A percentile compares a stretch with the other conserved stretches of the same genome.
These are phyloP conservation scores for Aechmea fasciata DNA, from an alignment of 176 grass and related monocot genomes.

Conservation along the genomic window DNA sequence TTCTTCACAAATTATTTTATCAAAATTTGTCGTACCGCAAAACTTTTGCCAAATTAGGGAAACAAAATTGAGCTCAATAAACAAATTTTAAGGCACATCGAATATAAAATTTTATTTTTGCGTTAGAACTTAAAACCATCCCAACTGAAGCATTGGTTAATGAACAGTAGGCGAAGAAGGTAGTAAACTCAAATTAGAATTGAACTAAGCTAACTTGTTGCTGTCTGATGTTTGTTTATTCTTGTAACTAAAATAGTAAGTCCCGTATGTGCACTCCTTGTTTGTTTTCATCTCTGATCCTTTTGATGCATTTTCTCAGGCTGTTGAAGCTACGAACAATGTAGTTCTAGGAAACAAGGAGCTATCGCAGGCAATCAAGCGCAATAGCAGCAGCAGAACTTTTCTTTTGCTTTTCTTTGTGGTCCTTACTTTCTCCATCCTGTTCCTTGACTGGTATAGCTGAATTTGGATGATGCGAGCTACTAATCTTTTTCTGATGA, in stretches of 20 bases:
- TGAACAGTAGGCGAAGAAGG: too few species aligned
- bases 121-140: too few species aligned
- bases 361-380: conserved; percentile 70
- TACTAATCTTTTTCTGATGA: not conserved
- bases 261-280: not conserved
- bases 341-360: conserved; percentile 89
- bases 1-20: too few species aligned
- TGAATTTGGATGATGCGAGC: conserved; percentile 2
- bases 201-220: too few species aligned
- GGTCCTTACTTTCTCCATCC: conserved; percentile 81
- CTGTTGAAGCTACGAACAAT: conserved; percentile 92
- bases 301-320: conserved; percentile 33
- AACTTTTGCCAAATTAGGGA: too few species aligned
- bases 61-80: too few species aligned
- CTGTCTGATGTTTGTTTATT: too few species aligned
- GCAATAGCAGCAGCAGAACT: conserved; percentile 90
- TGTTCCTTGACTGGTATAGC: conserved; percentile 94
- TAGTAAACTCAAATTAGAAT: too few species aligned
- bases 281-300: not conserved
- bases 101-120: too few species aligned
- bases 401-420: conserved; percentile 97
- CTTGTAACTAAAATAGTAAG: not conserved
- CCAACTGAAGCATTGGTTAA: too few species aligned
- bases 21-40: too few species aligned
- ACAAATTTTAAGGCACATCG: too few species aligned